A percentile compares a stretch with the other conserved stretches of the same genome.
Conservation (phyloP, 2,329 filamentous ascomycete species). For the Falciphora oryzae region DNA sequence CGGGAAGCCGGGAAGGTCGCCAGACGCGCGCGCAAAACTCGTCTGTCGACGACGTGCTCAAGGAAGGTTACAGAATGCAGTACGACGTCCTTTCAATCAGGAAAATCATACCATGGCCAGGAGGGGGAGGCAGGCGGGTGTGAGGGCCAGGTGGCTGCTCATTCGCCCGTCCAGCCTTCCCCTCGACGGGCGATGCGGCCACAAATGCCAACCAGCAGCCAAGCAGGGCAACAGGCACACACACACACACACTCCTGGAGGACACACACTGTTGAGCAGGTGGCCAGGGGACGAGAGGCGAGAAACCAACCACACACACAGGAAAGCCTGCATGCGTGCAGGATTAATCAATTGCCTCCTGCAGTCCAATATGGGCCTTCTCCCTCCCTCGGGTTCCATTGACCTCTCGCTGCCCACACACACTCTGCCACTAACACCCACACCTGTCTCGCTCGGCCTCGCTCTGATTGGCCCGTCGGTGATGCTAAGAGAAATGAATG, state of each 20-base stretch:
- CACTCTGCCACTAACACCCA: no score
- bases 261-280: neutral
- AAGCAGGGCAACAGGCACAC: neutral
- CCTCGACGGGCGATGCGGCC: neutral
- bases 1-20: neutral
- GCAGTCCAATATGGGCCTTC: neutral
- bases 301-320: neutral
- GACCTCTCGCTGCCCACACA: neutral
- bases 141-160: neutral
- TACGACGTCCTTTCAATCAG: slow-evolving; percentile 2
- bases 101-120: slow-evolving; percentile 2
- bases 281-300: neutral
- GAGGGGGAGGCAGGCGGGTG: neutral
- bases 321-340: neutral
- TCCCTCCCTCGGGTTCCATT: neutral
- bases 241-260: neutral
- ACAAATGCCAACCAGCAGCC: neutral
- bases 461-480: neutral
- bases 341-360: slow-evolving; percentile 1
- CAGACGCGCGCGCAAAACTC: no score
- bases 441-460: neutral
- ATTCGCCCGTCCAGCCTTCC: neutral
- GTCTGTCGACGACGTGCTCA: neutral
- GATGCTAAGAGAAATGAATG: neutral
- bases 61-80: slow-evolving; percentile 6